Evolutionary conservation across 2,329 filamentous ascomycete genomes (phyloP).

Genomic region (Elsinoe arachidis): DNA sequence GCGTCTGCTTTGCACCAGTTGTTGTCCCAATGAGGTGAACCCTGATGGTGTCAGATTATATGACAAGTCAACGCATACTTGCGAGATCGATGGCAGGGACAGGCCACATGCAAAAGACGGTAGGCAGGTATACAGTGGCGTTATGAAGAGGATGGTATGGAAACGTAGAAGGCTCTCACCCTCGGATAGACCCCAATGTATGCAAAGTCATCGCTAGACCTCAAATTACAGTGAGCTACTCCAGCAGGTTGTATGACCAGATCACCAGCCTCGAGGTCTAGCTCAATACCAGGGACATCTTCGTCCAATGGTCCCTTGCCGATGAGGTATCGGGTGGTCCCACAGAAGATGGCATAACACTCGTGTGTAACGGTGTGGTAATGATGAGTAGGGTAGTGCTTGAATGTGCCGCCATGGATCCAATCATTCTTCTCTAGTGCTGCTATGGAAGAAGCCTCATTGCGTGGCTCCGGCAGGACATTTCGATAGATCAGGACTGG

Average conservation of each 20-base stretch:
- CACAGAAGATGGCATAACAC: constrained; percentile 20
- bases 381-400: constrained; percentile 18
- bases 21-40: constrained; percentile 11
- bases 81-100: background rate
- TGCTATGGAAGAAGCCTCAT: constrained; percentile 15
- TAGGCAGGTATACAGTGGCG: background rate
- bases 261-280: constrained; percentile 18
- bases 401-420: constrained; percentile 19
- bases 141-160: constrained; percentile 4
- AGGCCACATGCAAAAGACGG: background rate
- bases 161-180: constrained; percentile 9
- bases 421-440: constrained; percentile 20
- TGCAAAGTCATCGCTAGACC: background rate
- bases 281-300: constrained; percentile 18
- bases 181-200: constrained; percentile 12
- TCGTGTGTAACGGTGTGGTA: constrained; percentile 22
- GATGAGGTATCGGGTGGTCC: background rate
- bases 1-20: constrained; percentile 10
- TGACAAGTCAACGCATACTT: background rate
- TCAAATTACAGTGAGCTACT: constrained; percentile 2
- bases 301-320: constrained; percentile 9
- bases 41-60: background rate
- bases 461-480: constrained; percentile 20
- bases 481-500: constrained; percentile 23
- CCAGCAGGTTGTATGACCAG: constrained; percentile 6